Conservation (phyloP, 2,329 filamentous ascomycete genomes). For the Talaromyces sp. region DNA sequence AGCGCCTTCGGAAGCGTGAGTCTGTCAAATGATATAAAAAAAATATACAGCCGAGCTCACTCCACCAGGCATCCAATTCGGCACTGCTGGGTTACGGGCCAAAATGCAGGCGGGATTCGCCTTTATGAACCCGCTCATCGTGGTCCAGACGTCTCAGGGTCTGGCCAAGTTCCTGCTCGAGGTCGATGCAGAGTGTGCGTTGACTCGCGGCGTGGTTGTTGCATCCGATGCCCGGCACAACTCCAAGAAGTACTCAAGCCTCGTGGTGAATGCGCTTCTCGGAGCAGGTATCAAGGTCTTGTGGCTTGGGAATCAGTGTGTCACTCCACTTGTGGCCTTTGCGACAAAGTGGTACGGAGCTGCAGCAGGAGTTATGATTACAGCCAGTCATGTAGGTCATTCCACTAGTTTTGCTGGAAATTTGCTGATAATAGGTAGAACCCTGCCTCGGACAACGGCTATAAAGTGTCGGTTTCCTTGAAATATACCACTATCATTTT, state of each 20-base stretch:
- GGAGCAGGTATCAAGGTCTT: constrained; percentile 54
- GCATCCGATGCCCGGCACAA: constrained; percentile 60
- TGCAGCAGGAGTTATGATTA: constrained; percentile 59
- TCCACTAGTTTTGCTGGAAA: constrained; percentile 47
- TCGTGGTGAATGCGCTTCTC: constrained; percentile 56
- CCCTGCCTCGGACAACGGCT: constrained; percentile 34
- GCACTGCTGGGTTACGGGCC: constrained; percentile 57
- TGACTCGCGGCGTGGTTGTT: constrained; percentile 50
- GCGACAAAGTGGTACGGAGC: constrained; percentile 49
- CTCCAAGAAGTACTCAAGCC: constrained; percentile 54
- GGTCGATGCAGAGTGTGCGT: constrained; percentile 34
- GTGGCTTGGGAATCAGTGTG: constrained; percentile 53
- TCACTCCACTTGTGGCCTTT: constrained; percentile 58
- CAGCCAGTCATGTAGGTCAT: constrained; percentile 52
- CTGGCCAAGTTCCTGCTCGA: constrained; percentile 54
- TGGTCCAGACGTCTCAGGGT: constrained; percentile 61
- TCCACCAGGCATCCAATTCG: constrained; percentile 50
- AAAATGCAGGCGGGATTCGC: constrained; percentile 61
- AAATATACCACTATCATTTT: too few relatives aligned
- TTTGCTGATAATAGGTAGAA: not conserved
- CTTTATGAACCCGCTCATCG: constrained; percentile 53
- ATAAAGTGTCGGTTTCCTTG: constrained; percentile 58
- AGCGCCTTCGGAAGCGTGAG: constrained; percentile 46
- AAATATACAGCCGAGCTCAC: not conserved
- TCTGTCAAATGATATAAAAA: constrained; percentile 4